Evolutionary conservation across 202 grass and related monocot species (phyloP).

Genomic region (Miscanthus sacchariflorus): DNA sequence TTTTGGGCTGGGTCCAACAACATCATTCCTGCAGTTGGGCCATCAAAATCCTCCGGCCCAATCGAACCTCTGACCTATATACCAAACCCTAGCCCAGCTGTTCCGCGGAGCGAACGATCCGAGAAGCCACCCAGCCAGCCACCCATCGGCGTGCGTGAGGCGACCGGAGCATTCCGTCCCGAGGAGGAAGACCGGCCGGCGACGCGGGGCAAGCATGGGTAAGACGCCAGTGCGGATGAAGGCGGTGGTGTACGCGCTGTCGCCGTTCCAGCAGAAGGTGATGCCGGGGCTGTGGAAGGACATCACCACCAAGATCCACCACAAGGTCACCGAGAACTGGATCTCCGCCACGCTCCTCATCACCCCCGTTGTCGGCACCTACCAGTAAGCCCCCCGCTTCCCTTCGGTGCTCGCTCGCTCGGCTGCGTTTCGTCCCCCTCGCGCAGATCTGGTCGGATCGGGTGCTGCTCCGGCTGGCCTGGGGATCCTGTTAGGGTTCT

Average conservation of each 20-base stretch:
- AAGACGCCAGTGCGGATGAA: conserved; percentile 93
- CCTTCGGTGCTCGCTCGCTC: not conserved
- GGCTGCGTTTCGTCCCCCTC: not conserved
- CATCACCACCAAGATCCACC: conserved; percentile 95
- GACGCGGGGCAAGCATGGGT: conserved; percentile 58
- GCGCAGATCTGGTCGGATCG: conserved; percentile 33
- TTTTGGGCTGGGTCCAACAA: not conserved
- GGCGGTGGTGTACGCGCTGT: conserved; percentile 95
- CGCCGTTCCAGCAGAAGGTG: conserved; percentile 99
- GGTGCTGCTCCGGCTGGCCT: not conserved
- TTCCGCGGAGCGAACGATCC: not conserved
- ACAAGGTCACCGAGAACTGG: conserved; percentile 99
- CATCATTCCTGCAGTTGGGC: not conserved
- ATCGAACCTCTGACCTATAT: not conserved
- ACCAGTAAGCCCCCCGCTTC: conserved; percentile 58
- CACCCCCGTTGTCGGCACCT: conserved; percentile 80
- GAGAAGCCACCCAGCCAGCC: not conserved
- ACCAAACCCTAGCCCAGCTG: conserved; percentile 28
- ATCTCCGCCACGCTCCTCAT: conserved; percentile 85
- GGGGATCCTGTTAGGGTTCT: not conserved
- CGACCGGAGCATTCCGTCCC: conserved; percentile 42
- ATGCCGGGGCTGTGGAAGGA: conserved; percentile 99
- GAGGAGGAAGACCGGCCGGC: conserved; percentile 21
- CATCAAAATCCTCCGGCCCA: conserved; percentile 1
- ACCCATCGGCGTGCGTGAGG: conserved; percentile 21